These are phyloP conservation scores for Paxillus rubicundulus DNA, from an alignment of 768 basidiomycete species.

Conservation along the genomic window DNA sequence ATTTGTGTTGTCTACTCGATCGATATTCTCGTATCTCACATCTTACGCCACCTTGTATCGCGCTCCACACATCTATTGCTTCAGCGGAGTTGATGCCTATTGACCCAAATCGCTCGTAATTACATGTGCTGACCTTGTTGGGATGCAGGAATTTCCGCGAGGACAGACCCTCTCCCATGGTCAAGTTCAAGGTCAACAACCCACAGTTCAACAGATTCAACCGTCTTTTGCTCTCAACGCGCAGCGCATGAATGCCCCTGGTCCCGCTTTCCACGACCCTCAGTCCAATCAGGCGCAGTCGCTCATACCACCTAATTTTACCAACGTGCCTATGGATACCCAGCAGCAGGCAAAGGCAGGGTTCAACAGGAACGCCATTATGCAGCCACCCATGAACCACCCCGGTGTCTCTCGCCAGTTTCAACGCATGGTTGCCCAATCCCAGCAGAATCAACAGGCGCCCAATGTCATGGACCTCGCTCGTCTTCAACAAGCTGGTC, in stretches of 20 bases:
- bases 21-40: slow-evolving; percentile 6
- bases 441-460: slow-evolving; percentile 42
- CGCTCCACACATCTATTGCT: neutral
- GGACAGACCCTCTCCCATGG: slow-evolving; percentile 40
- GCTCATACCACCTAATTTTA: slow-evolving; percentile 38
- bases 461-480: slow-evolving; percentile 37
- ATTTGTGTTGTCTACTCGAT: slow-evolving; percentile 13
- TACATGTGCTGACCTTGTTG: slow-evolving; percentile 24
- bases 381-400: slow-evolving; percentile 35
- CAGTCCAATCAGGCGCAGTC: slow-evolving; percentile 28
- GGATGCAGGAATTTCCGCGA: slow-evolving; percentile 48
- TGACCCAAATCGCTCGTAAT: slow-evolving; percentile 8
- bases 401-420: slow-evolving; percentile 34
- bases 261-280: slow-evolving; percentile 37
- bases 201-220: slow-evolving; percentile 38
- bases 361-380: slow-evolving; percentile 35
- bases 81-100: slow-evolving; percentile 6
- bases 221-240: slow-evolving; percentile 40
- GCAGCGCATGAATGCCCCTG: slow-evolving; percentile 38
- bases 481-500: slow-evolving; percentile 32
- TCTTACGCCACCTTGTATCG: slow-evolving; percentile 12
- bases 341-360: slow-evolving; percentile 30
- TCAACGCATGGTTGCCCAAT: slow-evolving; percentile 48
- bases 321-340: slow-evolving; percentile 39
- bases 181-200: slow-evolving; percentile 38